Evolutionary conservation across 2,329 filamentous ascomycete genomes (phyloP).

Genomic region (Davidsoniella eucalypti): DNA sequence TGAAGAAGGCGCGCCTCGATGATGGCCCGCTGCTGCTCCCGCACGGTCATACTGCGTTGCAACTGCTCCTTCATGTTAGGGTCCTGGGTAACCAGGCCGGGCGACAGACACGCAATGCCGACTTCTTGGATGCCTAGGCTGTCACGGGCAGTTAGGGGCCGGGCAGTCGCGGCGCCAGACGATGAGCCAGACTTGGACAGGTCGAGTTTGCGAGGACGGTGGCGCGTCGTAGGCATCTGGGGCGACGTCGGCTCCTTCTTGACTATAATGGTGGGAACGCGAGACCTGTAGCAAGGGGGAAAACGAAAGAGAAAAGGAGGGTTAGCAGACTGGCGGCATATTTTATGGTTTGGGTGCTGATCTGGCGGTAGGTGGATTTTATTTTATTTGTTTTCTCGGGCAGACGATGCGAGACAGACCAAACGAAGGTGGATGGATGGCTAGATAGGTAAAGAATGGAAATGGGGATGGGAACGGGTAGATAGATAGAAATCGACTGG

Average conservation of each 20-base stretch:
- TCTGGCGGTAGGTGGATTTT: too few relatives aligned
- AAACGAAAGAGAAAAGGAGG: slow-evolving; percentile 14
- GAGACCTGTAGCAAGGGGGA: slow-evolving; percentile 32
- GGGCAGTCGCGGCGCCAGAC: slow-evolving; percentile 41
- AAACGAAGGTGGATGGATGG: slow-evolving; percentile 1
- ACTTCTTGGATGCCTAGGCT: slow-evolving; percentile 77
- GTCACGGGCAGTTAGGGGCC: slow-evolving; percentile 66
- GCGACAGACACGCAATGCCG: slow-evolving; percentile 83
- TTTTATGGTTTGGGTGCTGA: not conserved
- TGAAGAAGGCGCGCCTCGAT: slow-evolving; percentile 86
- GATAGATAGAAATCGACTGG: not conserved
- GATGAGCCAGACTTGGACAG: slow-evolving; percentile 49
- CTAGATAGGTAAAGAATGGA: not conserved
- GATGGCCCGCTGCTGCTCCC: slow-evolving; percentile 85
- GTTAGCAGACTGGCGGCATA: slow-evolving; percentile 9
- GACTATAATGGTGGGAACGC: slow-evolving; percentile 66
- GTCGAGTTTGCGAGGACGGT: slow-evolving; percentile 62
- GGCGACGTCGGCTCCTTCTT: slow-evolving; percentile 94
- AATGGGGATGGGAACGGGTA: not conserved
- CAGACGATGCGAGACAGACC: not conserved
- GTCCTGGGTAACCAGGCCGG: slow-evolving; percentile 90
- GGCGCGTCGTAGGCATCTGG: slow-evolving; percentile 54
- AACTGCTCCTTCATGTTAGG: slow-evolving; percentile 93
- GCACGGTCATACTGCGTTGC: slow-evolving; percentile 80
- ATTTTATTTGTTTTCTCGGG: not conserved